Percentiles rank a stretch among this genome's conserved stretches.
phyloP scores from a whole-genome alignment of 495 filamentous ascomycete genomes.

The Penicillium daleae region DNA sequence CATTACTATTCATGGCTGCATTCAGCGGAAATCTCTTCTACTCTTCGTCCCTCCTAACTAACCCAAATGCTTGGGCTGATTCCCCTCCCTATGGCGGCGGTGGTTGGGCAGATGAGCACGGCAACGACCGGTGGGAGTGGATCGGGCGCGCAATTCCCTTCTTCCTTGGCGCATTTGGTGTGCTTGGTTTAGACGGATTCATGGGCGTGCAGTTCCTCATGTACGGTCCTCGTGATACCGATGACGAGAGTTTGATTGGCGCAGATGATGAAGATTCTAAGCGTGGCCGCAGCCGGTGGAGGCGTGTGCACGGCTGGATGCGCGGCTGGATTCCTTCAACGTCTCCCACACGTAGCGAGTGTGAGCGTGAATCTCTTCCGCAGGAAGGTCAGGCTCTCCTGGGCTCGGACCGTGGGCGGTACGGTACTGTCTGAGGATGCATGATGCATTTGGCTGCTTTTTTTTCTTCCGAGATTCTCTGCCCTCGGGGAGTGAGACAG shows the following conservation, averaged over 20 bases:
- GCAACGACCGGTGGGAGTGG: conserved; percentile 62
- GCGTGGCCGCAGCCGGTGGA: conserved; percentile 53
- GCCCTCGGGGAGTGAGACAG: not conserved
- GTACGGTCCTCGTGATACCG: conserved; percentile 52
- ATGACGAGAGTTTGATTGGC: conserved; percentile 27
- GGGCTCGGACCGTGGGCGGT: conserved; percentile 34
- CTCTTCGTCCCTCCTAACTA: conserved; percentile 65
- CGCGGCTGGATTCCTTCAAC: conserved; percentile 65
- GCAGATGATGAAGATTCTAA: conserved; percentile 37
- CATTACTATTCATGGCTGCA: conserved; percentile 69
- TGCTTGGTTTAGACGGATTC: conserved; percentile 65
- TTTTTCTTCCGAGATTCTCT: not conserved
- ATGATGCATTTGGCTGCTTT: conserved; percentile 5
- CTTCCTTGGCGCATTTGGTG: conserved; percentile 72
- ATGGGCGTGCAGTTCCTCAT: conserved; percentile 68
- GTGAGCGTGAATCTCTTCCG: conserved; percentile 6
- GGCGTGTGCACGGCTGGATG: conserved; percentile 67
- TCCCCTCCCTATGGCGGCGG: conserved; percentile 65
- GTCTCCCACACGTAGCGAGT: conserved; percentile 30
- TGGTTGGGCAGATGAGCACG: conserved; percentile 66
- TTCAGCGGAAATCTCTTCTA: conserved; percentile 78
- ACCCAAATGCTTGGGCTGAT: conserved; percentile 68
- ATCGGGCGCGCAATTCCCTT: conserved; percentile 64
- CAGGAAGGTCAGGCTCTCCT: conserved; percentile 42
- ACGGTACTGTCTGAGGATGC: conserved; percentile 40